phyloP scores from a whole-genome alignment of 2,329 filamentous ascomycete genomes.

The Pseudogymnoascus sp. region DNA sequence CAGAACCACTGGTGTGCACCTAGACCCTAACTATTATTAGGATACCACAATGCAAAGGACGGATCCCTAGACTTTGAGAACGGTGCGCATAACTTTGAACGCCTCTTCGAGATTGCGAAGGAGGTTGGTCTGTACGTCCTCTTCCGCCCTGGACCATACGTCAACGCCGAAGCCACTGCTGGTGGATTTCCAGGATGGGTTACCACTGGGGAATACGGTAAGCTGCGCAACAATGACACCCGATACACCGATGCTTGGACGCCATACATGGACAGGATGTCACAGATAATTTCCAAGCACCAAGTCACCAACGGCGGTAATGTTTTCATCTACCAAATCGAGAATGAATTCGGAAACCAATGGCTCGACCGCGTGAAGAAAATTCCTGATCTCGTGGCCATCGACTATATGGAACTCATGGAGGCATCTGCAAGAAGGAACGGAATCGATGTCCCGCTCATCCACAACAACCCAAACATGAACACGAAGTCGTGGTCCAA shows the following conservation, averaged over 20 bases:
- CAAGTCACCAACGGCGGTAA: conserved; percentile 49
- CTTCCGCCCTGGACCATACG: conserved; percentile 50
- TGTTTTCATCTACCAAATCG: conserved; percentile 47
- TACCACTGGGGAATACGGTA: conserved; percentile 50
- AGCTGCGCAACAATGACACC: conserved; percentile 42
- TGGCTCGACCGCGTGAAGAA: conserved; percentile 34
- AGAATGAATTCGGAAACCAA: conserved; percentile 44
- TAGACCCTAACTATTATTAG: conserved; percentile 16
- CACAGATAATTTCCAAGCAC: conserved; percentile 41
- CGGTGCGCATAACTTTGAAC: conserved; percentile 44
- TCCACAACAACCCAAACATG: conserved; percentile 52
- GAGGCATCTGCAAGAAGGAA: conserved; percentile 43
- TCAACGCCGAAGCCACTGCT: conserved; percentile 54
- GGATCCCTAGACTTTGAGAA: conserved; percentile 41
- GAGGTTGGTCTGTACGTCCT: conserved; percentile 47
- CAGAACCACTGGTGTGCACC: neutral
- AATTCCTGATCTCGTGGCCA: conserved; percentile 39
- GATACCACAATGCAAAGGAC: conserved; percentile 38
- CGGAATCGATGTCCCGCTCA: conserved; percentile 50
- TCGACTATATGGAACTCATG: conserved; percentile 49
- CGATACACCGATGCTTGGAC: conserved; percentile 45
- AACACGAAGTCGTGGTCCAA: conserved; percentile 48
- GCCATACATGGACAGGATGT: conserved; percentile 43
- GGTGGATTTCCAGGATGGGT: conserved; percentile 55
- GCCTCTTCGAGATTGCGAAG: conserved; percentile 43